phyloP scores from a whole-genome alignment of 2,329 filamentous ascomycete genomes.

The Aspergillus pseudotamarii region DNA sequence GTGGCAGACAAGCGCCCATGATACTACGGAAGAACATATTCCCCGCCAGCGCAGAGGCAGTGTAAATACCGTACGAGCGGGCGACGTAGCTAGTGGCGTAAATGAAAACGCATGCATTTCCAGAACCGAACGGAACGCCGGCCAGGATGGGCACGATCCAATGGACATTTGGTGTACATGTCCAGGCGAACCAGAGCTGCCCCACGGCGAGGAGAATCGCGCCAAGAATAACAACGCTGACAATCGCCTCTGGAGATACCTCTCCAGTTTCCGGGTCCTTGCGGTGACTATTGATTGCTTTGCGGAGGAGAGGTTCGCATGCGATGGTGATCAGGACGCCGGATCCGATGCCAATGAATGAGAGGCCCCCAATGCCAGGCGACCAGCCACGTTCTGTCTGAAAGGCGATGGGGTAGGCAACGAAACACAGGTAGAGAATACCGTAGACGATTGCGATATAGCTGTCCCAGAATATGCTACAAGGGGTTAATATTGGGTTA shows the following conservation, averaged over 20 bases:
- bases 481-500: not conserved
- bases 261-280: constrained; percentile 72
- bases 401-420: constrained; percentile 84
- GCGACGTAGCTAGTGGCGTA: constrained; percentile 78
- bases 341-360: constrained; percentile 70
- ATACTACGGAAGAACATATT: constrained; percentile 72
- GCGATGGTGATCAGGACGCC: constrained; percentile 54
- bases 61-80: constrained; percentile 74
- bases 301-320: constrained; percentile 67
- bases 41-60: constrained; percentile 74
- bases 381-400: constrained; percentile 72
- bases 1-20: constrained; percentile 70
- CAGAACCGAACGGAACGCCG: constrained; percentile 76
- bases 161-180: constrained; percentile 73
- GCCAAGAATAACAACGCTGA: constrained; percentile 75
- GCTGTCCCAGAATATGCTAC: constrained; percentile 70
- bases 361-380: constrained; percentile 69
- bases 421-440: constrained; percentile 83
- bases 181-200: constrained; percentile 84
- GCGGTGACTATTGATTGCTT: constrained; percentile 73
- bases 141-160: constrained; percentile 77
- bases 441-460: constrained; percentile 76
- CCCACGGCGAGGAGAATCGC: constrained; percentile 71
- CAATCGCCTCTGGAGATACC: constrained; percentile 74
- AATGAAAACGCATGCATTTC: constrained; percentile 76